A percentile compares a stretch with the other conserved stretches of the same genome.
Evolutionary conservation across 345 rosid species (phyloP).

Genomic region (Alliaria petiolata): DNA sequence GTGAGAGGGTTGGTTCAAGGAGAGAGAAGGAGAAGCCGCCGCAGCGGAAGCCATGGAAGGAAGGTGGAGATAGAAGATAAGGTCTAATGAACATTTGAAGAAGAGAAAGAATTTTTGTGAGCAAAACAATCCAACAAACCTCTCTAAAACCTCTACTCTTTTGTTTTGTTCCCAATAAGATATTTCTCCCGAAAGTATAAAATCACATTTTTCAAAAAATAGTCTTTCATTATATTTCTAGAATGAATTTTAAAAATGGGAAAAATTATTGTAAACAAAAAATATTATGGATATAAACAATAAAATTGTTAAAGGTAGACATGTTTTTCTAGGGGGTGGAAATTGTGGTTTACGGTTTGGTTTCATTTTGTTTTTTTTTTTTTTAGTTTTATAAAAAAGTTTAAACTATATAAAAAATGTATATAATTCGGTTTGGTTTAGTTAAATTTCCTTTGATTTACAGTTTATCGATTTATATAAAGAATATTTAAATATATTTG

Average conservation of each 20-base stretch:
- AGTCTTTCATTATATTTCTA: background rate
- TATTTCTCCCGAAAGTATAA: background rate
- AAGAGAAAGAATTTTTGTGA: background rate
- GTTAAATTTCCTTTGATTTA: too few species aligned
- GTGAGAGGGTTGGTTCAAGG: conserved; percentile 40
- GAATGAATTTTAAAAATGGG: background rate
- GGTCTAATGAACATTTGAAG: conserved; percentile 32
- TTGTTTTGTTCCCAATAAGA: conserved; percentile 8
- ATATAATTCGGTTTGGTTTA: too few species aligned
- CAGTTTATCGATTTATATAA: too few species aligned
- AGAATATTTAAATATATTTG: too few species aligned
- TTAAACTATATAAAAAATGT: too few species aligned
- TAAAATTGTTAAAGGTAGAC: too few species aligned
- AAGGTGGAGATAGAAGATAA: conserved; percentile 31
- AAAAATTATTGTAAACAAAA: too few species aligned
- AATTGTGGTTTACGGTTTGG: too few species aligned
- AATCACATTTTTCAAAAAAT: background rate
- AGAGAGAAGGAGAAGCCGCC: conserved; percentile 32
- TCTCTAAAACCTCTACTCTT: conserved; percentile 45
- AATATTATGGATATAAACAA: too few species aligned
- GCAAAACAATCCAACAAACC: conserved; percentile 33
- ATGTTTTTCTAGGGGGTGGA: too few species aligned
- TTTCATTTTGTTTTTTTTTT: too few species aligned
- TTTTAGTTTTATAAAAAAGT: too few species aligned
- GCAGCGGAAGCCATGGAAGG: conserved; percentile 47